Conservation (phyloP, 306 rosid genomes). For the Boehmeria nivea region DNA sequence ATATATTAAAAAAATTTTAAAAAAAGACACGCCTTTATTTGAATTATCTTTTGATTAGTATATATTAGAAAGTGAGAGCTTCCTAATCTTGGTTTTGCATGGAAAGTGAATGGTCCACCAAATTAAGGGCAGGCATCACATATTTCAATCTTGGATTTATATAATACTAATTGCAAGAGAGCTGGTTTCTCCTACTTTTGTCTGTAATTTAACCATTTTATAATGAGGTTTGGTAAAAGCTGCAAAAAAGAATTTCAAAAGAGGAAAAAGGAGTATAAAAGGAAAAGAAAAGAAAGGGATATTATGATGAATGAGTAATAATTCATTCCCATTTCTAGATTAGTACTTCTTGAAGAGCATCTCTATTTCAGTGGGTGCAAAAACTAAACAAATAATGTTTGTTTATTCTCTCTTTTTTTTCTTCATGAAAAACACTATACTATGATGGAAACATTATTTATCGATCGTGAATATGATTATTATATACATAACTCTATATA, state of each 20-base stretch:
- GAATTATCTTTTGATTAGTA: not conserved
- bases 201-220: slow-evolving; percentile 10
- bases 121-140: slow-evolving; percentile 21
- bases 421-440: too few species aligned
- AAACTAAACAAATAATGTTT: not conserved
- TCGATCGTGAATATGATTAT: too few species aligned
- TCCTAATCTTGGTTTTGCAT: slow-evolving; percentile 32
- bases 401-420: too few species aligned
- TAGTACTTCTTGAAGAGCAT: slow-evolving; percentile 18
- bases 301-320: slow-evolving; percentile 13
- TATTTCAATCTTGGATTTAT: slow-evolving; percentile 38
- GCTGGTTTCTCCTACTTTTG: slow-evolving; percentile 29
- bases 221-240: slow-evolving; percentile 33
- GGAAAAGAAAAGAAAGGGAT: slow-evolving; percentile 7
- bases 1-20: too few species aligned
- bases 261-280: not conserved
- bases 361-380: slow-evolving; percentile 11
- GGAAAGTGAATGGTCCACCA: slow-evolving; percentile 25
- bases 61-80: slow-evolving; percentile 24
- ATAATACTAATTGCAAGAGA: not conserved
- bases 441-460: too few species aligned
- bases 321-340: slow-evolving; percentile 33
- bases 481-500: too few species aligned
- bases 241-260: slow-evolving; percentile 33
- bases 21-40: slow-evolving; percentile 30